Base-by-base conservation (phyloP, 805 yeast species). In the Cyberlindnera amylophila region DNA sequence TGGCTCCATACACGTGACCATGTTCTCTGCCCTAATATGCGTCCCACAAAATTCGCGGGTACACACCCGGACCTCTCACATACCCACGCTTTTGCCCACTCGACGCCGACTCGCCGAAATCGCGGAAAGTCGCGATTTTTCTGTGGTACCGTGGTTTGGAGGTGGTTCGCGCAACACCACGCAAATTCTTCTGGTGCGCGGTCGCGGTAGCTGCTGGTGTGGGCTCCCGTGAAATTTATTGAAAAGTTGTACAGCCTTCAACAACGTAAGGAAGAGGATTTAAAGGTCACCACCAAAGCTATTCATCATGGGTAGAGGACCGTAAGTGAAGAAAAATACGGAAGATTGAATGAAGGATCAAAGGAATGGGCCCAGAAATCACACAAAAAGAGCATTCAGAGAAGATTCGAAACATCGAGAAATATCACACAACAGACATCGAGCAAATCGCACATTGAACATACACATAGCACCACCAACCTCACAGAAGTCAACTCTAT, bases 231-330 rank as follows among this genome's bases (percentile, higher is more conserved):
- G 46, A 42, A 42, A 42, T 42, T 42, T 42, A 42, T 36, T 46
- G 44, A 46, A 46, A 46, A 46, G 49, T 42, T 46, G 40, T 13
- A 14, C 28, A 14, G 24, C 16, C 39, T 7, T 6, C 35, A 19
- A 32, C 23, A 13, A 19, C 26, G 35, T 13, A 12, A 12, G 13
- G 30, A 27, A 27, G 30, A n/a, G 30, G 14, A 21, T 31, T 31
- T 26, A 19, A 32, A 31, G 39, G 28, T 27, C 16, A 36, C 14
- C 42, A 44, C 48, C 48, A 41, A 44, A 47, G 34, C 47, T 41
- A 42, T 38, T 41, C 51, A 53, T 51, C 51, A 57, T 57, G 62
- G 62, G 59, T 50, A 57, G 62, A 57, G 62, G 62, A 54, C 60
- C 60, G 61, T 57, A 57, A 52, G 61, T 56, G 28, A 19, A 26